These are phyloP conservation scores for Eutrema yunnanense DNA, from an alignment of 345 rosid genomes.

Conservation along the genomic window DNA sequence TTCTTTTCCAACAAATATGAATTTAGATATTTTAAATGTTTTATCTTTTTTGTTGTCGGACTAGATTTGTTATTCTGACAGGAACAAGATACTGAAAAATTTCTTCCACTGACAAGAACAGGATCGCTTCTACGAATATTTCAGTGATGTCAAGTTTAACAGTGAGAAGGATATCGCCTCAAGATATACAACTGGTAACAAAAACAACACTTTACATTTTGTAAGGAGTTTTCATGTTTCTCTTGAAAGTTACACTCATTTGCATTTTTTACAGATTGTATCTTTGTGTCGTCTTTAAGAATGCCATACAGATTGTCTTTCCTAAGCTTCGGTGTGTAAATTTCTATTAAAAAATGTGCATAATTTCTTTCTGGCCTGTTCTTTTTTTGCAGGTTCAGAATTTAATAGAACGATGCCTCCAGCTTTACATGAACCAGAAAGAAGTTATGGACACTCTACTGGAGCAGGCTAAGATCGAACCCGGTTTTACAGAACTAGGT, in stretches of 20 bases:
- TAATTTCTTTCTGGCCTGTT: background rate
- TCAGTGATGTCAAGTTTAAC: conserved; percentile 4
- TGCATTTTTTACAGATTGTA: background rate
- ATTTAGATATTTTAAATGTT: no score
- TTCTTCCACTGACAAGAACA: background rate
- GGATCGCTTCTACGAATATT: background rate
- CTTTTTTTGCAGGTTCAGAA: conserved; percentile 62
- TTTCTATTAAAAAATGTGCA: no score
- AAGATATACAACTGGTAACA: conserved; percentile 53
- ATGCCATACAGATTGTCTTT: background rate
- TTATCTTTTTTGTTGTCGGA: background rate
- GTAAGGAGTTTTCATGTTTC: background rate
- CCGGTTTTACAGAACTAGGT: conserved; percentile 89
- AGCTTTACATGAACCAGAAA: conserved; percentile 80
- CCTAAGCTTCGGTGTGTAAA: background rate
- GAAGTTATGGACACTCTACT: conserved; percentile 81
- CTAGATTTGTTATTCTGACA: background rate
- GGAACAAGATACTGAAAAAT: background rate
- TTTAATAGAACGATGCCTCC: conserved; percentile 84
- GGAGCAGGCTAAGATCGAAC: conserved; percentile 77
- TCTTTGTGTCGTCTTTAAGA: background rate
- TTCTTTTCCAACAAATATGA: no score
- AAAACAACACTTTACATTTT: background rate
- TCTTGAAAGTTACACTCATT: background rate
- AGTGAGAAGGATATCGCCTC: conserved; percentile 9